phyloP scores from a whole-genome alignment of 2,329 filamentous ascomycete genomes.

The Penicillium decumbens region DNA sequence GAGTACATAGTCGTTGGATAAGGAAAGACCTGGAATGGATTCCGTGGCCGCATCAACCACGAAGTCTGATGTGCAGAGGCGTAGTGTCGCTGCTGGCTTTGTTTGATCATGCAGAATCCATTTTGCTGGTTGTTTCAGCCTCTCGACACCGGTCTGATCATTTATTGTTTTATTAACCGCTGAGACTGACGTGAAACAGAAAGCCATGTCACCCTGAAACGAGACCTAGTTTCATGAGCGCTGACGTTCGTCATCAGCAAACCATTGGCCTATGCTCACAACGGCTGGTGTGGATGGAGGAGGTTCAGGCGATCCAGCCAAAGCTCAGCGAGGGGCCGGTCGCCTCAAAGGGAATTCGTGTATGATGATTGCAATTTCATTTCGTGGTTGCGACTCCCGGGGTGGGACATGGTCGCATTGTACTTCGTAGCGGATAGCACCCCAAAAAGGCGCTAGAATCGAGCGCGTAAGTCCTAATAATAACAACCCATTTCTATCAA shows the following conservation, averaged over 20 bases:
- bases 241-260: constrained; percentile 1
- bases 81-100: not conserved
- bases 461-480: not conserved
- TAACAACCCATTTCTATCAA: constrained; percentile 3
- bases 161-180: constrained; percentile 2
- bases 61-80: not conserved
- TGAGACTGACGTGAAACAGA: constrained; percentile 7
- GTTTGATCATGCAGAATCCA: not conserved
- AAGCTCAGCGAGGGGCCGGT: not conserved
- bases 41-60: not conserved
- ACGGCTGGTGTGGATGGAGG: not conserved
- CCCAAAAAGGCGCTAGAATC: not conserved
- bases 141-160: not conserved
- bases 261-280: not conserved
- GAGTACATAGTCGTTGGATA: constrained; percentile 1
- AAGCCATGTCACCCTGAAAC: constrained; percentile 8
- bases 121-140: constrained; percentile 2
- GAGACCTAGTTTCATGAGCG: constrained; percentile 1
- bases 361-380: not conserved
- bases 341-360: not conserved
- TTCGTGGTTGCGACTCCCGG: not conserved
- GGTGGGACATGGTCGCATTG: not conserved
- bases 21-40: constrained; percentile 3
- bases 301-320: not conserved
- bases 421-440: not conserved